Base-by-base conservation (phyloP, 2,329 filamentous ascomycete genomes). In the Mycosphaerella sp. region DNA sequence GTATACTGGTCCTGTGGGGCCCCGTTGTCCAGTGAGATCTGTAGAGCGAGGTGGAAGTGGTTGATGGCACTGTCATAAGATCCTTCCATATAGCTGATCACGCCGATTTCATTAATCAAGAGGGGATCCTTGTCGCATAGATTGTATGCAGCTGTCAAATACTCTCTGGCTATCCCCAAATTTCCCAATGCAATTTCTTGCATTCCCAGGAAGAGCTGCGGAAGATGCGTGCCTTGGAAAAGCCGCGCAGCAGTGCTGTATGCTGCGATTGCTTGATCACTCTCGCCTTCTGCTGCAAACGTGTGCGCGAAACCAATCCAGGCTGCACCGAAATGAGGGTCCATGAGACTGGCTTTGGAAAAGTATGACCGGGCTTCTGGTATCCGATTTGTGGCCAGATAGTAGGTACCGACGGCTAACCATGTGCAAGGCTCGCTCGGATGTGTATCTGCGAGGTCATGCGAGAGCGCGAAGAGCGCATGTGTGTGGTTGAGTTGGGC, bases 291-390 rank as follows among this genome's bases (percentile, higher is more conserved):
- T 9, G 89, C 90, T 1, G 93, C 93, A 67, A 98, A 98, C 0
- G 93, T 98, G 68, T 98, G 94, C 1, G 93, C 93, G 66, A 98
- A 98, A 1, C 94, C 93, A 58, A 98, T 97, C 93, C 93, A 98
- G 2, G 93, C 93, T 1, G 93, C 88, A 0, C 91, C 91, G 63
- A 95, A 98, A 71, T 97, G 91, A 6, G 91, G 87, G 65, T 98
- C 90, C 84, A 98, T 91, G 75, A 97, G 86, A 59, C 88, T 95
- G 4, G 94, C 87, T 71, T 98, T 98, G 64, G 88, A 95, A 70
- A 98, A 98, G 74, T 93, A 98, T 35, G 91, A 83, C 9, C 93
- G 83, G 8, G 94, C 90, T 71, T 98, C 93, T 3, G 93, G 86
- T 52, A 98, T 89, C 64, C 89, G 90, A 60, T 83, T 81, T 47